Conservation (phyloP, 139 green algal genomes). For the Coelastrella sp. region DNA sequence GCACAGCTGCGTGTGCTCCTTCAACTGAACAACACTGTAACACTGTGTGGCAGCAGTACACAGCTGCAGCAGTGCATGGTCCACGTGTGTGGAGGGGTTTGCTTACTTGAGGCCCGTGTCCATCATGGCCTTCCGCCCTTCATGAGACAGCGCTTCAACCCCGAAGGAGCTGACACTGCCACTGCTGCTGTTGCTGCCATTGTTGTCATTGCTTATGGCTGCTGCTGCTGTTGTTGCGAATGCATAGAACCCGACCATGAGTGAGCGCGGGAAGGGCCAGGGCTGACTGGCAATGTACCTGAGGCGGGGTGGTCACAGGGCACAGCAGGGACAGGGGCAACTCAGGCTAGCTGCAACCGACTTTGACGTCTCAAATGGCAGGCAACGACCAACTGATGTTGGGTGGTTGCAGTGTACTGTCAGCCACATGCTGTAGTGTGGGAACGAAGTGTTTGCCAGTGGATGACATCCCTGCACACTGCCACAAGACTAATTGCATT, state of each 20-base stretch:
- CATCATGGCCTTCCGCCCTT: constrained; percentile 47
- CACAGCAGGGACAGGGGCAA: background rate
- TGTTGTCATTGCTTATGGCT: background rate
- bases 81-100: too few species aligned
- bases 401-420: too few species aligned
- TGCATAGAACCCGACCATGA: constrained; percentile 88
- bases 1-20: too few species aligned
- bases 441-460: too few species aligned
- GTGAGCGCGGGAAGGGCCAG: constrained; percentile 88
- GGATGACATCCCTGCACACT: too few species aligned
- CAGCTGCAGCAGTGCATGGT: too few species aligned
- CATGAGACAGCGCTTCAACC: background rate
- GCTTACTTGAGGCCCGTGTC: constrained; percentile 55
- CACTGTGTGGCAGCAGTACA: too few species aligned
- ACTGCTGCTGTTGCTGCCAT: constrained; percentile 12
- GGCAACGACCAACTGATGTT: background rate
- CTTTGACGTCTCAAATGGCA: background rate
- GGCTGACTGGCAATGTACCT: constrained; percentile 83
- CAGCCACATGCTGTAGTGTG: too few species aligned
- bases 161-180: background rate
- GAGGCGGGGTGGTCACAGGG: background rate
- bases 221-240: background rate
- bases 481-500: too few species aligned
- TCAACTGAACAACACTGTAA: too few species aligned
- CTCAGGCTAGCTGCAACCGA: background rate